Base-by-base conservation (phyloP, 805 yeast species). In the Grigorovia transvaalensis region DNA sequence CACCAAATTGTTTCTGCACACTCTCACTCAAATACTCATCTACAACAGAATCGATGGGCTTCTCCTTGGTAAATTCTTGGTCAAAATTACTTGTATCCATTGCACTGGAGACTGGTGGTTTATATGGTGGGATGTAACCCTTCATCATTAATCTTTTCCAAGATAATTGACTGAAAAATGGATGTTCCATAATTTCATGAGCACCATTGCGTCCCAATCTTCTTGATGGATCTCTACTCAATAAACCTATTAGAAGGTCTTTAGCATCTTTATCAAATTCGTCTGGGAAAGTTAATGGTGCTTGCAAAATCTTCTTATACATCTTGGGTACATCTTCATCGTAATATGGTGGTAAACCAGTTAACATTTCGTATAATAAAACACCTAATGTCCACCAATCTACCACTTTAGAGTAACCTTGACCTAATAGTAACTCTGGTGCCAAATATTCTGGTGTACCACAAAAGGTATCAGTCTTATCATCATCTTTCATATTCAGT, bases 311-410 rank as follows among this genome's bases (percentile, higher is more conserved):
- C 72, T 91, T 93, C 62, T 86, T 81, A 73, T 93, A 93, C 99
- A 93, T 93, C 45, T 82, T 82, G 53, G 89, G 84, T 7, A 86
- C 85, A 68, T 90, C 93, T 64, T 90, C 96, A 65, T 93, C 98
- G 66, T 88, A 93, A 67, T 88, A 93, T 43, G 99, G 99, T 4
- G 99, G 99, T 58, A 93, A 76, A 1, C 98, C 96, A 1, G 97
- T 89, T 54, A 93, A 74, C 99, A 93, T 93, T 65, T 91, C 99
- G 66, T 88, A 93, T 46, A 93, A 73, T 50, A 93, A 74, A 17
- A 91, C 90, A 44, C 99, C 99, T 59, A 93, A 74, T 1, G 99
- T 93, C 99, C 99, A 93, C 91, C 96, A 93, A 69, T 93, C 99
- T 20, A 93, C 98, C 9, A 85, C 85, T 67, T 96, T 82, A 2